Base-by-base conservation (phyloP, 1,284 basidiomycete genomes). In the Trichosporon inkin region DNA sequence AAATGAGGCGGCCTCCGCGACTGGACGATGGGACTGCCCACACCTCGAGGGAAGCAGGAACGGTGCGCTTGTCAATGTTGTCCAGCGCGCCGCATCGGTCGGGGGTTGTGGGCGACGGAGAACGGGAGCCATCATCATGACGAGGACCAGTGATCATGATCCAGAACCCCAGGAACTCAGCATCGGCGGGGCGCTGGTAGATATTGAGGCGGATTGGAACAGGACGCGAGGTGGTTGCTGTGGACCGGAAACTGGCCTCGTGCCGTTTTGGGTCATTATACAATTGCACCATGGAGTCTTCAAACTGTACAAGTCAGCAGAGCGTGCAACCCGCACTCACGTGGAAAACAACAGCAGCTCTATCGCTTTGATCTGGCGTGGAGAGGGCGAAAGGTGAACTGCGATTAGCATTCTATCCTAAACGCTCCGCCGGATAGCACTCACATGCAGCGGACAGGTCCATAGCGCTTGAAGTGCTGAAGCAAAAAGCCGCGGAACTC, bases 401-500 rank as follows among this genome's bases (percentile, higher is more conserved):
- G 44, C 14, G 44, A 28, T 49, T 24, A 49, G 32, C 7, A 4
- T 14, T 16, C 22, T 19, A 56, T 14, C 2, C n/a, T 32, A n/a
- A 11, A 10, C 14, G 14, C 6, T 32, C 16, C n/a, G n/a, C n/a
- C n/a, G n/a, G n/a, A n/a, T n/a, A 10, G 44, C 4, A 68, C 71
- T 66, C 32, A 74, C 66, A 65, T 62, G 20, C 59, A 54, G 13
- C 67, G 58, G 6, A 76, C 35, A 0, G 32, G 16, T 1, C 74
- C 72, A 19, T 67, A 76, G 24, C 55, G 56, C 0, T 63, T 51
- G 57, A 74, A 76, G 53, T 76, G 72, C 6, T 69, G 56, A 0
- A 10, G 24, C 53, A 73, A 57, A 3, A 60, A 38, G 1, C 17
- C 40, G 8, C 54, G 58, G 10, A 71, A 36, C 2, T 39, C 39